Conservation (phyloP, 345 rosid species). For the Gynandropsis gynandra region DNA sequence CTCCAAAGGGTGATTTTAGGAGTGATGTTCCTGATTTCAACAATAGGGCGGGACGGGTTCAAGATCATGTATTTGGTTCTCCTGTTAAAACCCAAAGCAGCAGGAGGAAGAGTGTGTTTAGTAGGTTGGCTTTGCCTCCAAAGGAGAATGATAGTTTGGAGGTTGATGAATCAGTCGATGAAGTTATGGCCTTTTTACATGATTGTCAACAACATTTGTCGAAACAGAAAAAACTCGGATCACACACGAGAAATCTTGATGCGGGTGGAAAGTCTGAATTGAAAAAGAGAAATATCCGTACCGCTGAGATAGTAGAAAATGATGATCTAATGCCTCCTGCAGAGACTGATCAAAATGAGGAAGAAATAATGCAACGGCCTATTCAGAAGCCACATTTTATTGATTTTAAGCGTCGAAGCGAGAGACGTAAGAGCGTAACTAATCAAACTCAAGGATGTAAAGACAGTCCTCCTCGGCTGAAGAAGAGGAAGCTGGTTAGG, state of each 20-base stretch:
- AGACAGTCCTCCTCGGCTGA: conserved; percentile 23
- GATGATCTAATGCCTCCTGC: conserved; percentile 15
- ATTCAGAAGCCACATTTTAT: conserved; percentile 30
- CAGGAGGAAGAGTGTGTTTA: conserved; percentile 43
- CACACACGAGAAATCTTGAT: conserved; percentile 7
- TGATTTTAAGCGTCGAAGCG: conserved; percentile 50
- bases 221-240: conserved; percentile 15
- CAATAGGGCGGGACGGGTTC: conserved; percentile 13
- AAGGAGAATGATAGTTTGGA: conserved; percentile 11
- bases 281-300: conserved; percentile 20
- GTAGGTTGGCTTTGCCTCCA: conserved; percentile 36
- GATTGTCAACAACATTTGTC: conserved; percentile 27
- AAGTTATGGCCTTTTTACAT: conserved; percentile 40
- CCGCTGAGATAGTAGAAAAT: conserved; percentile 22
- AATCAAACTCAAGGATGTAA: conserved; percentile 20
- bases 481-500: conserved; percentile 49
- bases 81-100: conserved; percentile 19
- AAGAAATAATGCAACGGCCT: conserved; percentile 20
- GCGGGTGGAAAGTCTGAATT: conserved; percentile 11
- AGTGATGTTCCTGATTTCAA: conserved; percentile 21
- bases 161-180: conserved; percentile 33
- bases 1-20: conserved; percentile 21
- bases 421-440: conserved; percentile 18
- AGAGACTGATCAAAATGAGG: conserved; percentile 20
- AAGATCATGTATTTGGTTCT: conserved; percentile 2